Evolutionary conservation across 352 stramenopile species (phyloP).

Genomic region (Globisporangium cylindrosporum): DNA sequence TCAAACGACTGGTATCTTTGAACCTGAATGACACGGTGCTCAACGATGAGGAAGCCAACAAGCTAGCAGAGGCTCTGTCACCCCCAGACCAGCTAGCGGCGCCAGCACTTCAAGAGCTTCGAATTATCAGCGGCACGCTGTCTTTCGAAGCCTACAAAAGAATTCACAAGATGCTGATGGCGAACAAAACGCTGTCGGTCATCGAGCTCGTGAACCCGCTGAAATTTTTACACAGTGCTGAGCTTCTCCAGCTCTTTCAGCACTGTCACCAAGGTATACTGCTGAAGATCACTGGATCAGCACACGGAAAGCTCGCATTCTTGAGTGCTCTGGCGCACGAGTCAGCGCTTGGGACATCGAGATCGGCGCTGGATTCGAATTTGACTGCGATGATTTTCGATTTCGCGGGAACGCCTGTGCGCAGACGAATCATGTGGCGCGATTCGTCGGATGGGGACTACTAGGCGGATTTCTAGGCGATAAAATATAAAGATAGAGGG

Average conservation of each 20-base stretch:
- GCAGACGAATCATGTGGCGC: slow-evolving; percentile 7
- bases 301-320: not conserved
- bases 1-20: not conserved
- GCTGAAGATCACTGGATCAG: not conserved
- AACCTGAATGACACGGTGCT: slow-evolving; percentile 7
- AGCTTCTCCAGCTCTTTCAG: not conserved
- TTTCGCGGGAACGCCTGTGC: slow-evolving; percentile 5
- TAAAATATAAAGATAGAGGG: not conserved
- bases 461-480: not conserved
- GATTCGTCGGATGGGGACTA: not conserved
- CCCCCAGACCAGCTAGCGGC: not conserved
- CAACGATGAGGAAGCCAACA: not conserved
- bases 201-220: not conserved
- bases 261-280: not conserved
- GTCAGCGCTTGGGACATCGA: not conserved
- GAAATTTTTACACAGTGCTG: not conserved
- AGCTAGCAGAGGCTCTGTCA: not conserved
- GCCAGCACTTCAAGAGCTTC: slow-evolving; percentile 4
- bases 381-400: not conserved
- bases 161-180: slow-evolving; percentile 4
- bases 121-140: not conserved
- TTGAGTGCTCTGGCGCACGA: not conserved
- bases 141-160: not conserved
- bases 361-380: not conserved
- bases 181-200: slow-evolving; percentile 1